Percentiles rank a stretch among this genome's conserved stretches.
Conservation (phyloP, 2,329 filamentous ascomycete genomes). For the Pseudocercospora crystallina region DNA sequence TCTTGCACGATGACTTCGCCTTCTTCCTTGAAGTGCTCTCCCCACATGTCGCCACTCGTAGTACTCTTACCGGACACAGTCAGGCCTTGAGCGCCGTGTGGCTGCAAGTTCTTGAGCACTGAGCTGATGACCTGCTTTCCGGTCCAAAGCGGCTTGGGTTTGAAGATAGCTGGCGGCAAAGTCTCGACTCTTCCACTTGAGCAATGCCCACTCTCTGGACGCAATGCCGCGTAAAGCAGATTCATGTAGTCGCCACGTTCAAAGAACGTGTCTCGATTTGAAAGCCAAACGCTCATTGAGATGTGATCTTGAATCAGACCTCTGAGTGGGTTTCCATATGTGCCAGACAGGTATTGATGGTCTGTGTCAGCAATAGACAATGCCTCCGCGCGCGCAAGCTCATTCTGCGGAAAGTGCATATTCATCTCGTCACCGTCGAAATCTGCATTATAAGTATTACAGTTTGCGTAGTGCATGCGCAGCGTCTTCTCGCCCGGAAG, state of each 20-base stretch:
- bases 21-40: constrained; percentile 59
- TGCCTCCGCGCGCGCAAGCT: constrained; percentile 88
- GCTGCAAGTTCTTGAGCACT: constrained; percentile 87
- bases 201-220: constrained; percentile 88
- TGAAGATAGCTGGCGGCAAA: constrained; percentile 76
- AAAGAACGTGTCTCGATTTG: constrained; percentile 89
- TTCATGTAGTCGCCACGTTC: constrained; percentile 86
- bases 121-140: constrained; percentile 95
- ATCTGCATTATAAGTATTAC: constrained; percentile 98
- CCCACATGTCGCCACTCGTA: constrained; percentile 79
- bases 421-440: constrained; percentile 99
- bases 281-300: constrained; percentile 87
- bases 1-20: constrained; percentile 77
- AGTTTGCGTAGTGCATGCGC: constrained; percentile 99
- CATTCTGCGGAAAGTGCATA: constrained; percentile 99
- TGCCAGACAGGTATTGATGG: constrained; percentile 93
- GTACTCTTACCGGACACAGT: constrained; percentile 78
- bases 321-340: constrained; percentile 86
- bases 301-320: constrained; percentile 98
- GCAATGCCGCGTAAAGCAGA: constrained; percentile 83
- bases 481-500: constrained; percentile 94
- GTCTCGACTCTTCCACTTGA: constrained; percentile 78
- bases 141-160: constrained; percentile 82
- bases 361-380: constrained; percentile 93
- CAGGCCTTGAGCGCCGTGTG: constrained; percentile 70